phyloP scores from a whole-genome alignment of 1,139 yeast species.

The Hyphopichia pseudoburtonii region DNA sequence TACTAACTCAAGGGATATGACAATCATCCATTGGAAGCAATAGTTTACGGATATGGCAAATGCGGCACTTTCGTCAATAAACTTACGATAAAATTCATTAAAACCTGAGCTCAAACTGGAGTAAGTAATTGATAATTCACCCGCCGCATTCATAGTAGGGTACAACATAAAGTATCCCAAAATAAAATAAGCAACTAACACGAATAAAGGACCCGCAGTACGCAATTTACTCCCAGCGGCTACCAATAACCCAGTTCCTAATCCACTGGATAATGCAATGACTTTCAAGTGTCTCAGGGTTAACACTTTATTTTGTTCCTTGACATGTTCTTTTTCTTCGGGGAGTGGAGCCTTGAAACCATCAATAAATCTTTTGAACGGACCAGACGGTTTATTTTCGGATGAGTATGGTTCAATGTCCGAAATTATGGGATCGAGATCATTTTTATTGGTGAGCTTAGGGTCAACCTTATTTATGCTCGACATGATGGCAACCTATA shows the following conservation, averaged over 20 bases:
- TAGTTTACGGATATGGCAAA: slow-evolving; percentile 41
- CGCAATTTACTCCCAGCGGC: slow-evolving; percentile 35
- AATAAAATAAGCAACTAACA: slow-evolving; percentile 32
- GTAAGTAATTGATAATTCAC: slow-evolving; percentile 36
- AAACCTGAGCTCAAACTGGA: slow-evolving; percentile 34
- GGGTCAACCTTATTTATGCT: not conserved
- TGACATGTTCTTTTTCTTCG: slow-evolving; percentile 1
- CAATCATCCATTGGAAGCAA: slow-evolving; percentile 35
- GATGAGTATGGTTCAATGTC: not conserved
- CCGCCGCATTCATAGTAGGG: slow-evolving; percentile 36
- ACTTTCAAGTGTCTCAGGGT: slow-evolving; percentile 27
- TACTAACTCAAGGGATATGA: slow-evolving; percentile 37
- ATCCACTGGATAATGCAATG: slow-evolving; percentile 35
- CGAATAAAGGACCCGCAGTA: slow-evolving; percentile 35
- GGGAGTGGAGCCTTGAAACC: slow-evolving; percentile 5
- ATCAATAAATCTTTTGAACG: slow-evolving; percentile 3
- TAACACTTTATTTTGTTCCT: slow-evolving; percentile 4
- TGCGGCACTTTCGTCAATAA: slow-evolving; percentile 34
- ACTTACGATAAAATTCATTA: slow-evolving; percentile 32
- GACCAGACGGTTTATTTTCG: not conserved
- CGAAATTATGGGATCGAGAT: not conserved
- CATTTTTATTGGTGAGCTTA: not conserved
- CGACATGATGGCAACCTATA: not conserved
- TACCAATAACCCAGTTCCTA: slow-evolving; percentile 40
- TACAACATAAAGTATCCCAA: slow-evolving; percentile 36